Evolutionary conservation across 75 land plant species (phyloP).

Genomic region (Chamaecyparis obtusa): DNA sequence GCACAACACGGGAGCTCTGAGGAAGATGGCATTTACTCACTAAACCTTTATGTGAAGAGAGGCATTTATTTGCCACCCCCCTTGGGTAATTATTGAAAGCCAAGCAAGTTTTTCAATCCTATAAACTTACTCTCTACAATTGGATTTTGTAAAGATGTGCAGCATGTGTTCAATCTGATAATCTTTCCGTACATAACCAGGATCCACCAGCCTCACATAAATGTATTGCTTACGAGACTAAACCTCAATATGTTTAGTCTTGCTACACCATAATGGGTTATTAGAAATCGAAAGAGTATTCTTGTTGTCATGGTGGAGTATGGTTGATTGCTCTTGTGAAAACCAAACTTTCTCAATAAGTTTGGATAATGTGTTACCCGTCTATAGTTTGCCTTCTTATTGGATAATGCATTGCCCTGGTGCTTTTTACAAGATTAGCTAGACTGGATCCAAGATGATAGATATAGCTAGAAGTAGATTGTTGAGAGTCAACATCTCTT

Average conservation of each 20-base stretch:
- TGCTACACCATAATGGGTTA: not conserved
- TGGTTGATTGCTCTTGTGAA: not conserved
- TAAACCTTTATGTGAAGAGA: not conserved
- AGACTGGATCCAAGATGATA: not conserved
- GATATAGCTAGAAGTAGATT: constrained; percentile 4
- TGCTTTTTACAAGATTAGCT: not conserved
- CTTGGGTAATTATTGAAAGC: not conserved
- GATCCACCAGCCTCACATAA: not conserved
- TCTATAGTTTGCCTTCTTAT: not conserved
- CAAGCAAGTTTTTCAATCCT: not conserved
- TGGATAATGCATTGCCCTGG: not conserved
- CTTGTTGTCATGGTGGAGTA: not conserved
- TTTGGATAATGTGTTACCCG: not conserved
- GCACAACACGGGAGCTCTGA: not conserved
- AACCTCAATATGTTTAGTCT: not conserved
- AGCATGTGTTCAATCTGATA: not conserved
- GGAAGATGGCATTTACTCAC: not conserved
- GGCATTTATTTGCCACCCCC: not conserved
- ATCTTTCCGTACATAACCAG: not conserved
- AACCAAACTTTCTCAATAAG: not conserved
- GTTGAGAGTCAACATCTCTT: not conserved
- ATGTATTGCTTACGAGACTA: not conserved
- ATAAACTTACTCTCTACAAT: not conserved
- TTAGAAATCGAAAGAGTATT: not conserved
- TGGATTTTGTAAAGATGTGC: not conserved